Evolutionary conservation across 768 basidiomycete species (phyloP).

Genomic region (Albatrellus ellisii): DNA sequence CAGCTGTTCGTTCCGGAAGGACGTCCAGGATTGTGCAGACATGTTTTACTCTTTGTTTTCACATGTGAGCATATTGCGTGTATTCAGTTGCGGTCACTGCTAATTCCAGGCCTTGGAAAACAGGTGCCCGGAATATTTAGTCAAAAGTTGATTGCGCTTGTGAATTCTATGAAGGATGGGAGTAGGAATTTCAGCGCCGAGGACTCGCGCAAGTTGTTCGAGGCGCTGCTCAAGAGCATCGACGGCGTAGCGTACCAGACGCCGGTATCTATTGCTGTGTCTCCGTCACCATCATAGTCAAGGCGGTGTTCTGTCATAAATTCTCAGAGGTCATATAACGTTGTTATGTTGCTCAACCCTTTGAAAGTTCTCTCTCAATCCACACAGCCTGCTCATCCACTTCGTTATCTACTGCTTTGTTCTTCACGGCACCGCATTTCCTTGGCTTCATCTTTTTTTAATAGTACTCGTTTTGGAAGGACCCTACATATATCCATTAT

Average conservation of each 20-base stretch:
- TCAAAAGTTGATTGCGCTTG: constrained; percentile 29
- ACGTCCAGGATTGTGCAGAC: constrained; percentile 8
- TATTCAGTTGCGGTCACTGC: too few relatives aligned
- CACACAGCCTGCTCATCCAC: too few relatives aligned
- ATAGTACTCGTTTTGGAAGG: too few relatives aligned
- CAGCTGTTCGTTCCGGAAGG: constrained; percentile 1
- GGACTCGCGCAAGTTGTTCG: constrained; percentile 34
- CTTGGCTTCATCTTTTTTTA: too few relatives aligned
- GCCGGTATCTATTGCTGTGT: background rate
- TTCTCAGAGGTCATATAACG: background rate
- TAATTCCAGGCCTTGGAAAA: too few relatives aligned
- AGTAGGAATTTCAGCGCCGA: constrained; percentile 36
- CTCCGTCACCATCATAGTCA: background rate
- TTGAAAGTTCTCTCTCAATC: too few relatives aligned
- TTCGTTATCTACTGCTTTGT: too few relatives aligned
- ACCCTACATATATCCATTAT: too few relatives aligned
- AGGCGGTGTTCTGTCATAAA: background rate
- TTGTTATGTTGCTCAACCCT: too few relatives aligned
- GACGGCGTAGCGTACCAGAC: constrained; percentile 29
- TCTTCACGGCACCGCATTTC: too few relatives aligned
- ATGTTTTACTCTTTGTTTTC: constrained; percentile 5
- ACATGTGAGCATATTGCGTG: background rate
- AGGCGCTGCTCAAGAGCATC: constrained; percentile 32
- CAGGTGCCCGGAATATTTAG: constrained; percentile 30
- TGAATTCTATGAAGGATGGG: constrained; percentile 33